Percentiles rank a stretch among this genome's conserved stretches.
Evolutionary conservation across 257 asterid species (phyloP).

Genomic region (Solanum arcanum): DNA sequence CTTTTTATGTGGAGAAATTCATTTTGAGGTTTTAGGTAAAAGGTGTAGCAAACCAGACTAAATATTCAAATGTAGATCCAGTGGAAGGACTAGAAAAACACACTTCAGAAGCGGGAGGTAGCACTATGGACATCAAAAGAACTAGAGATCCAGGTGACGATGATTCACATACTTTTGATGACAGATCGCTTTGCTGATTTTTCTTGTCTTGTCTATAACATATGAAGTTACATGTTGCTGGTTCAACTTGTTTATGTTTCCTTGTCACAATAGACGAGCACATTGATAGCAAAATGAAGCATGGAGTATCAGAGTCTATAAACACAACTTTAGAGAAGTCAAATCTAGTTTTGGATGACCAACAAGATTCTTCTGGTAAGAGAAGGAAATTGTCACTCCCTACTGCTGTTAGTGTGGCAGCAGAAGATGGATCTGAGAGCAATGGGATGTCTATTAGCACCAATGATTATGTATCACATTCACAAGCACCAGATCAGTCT

Average conservation of each 20-base stretch:
- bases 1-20: background rate
- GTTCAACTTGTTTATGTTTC: background rate
- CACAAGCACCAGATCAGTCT: conserved; percentile 7
- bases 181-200: background rate
- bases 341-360: conserved; percentile 19
- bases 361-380: conserved; percentile 31
- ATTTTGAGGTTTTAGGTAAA: conserved; percentile 26
- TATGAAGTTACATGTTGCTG: background rate
- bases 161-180: background rate
- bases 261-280: conserved; percentile 21
- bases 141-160: conserved; percentile 26
- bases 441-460: conserved; percentile 17
- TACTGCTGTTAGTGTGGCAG: conserved; percentile 6
- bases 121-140: conserved; percentile 6
- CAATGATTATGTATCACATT: conserved; percentile 16
- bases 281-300: conserved; percentile 26
- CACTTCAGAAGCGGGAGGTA: conserved; percentile 21
- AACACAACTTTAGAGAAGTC: conserved; percentile 10
- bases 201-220: background rate
- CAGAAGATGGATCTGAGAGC: conserved; percentile 18
- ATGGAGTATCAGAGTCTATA: conserved; percentile 19
- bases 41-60: conserved; percentile 15
- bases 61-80: conserved; percentile 20
- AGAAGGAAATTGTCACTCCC: conserved; percentile 32
- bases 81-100: conserved; percentile 11